Conservation (phyloP, 2,329 filamentous ascomycete genomes). For the Incumbomyces lentus region DNA sequence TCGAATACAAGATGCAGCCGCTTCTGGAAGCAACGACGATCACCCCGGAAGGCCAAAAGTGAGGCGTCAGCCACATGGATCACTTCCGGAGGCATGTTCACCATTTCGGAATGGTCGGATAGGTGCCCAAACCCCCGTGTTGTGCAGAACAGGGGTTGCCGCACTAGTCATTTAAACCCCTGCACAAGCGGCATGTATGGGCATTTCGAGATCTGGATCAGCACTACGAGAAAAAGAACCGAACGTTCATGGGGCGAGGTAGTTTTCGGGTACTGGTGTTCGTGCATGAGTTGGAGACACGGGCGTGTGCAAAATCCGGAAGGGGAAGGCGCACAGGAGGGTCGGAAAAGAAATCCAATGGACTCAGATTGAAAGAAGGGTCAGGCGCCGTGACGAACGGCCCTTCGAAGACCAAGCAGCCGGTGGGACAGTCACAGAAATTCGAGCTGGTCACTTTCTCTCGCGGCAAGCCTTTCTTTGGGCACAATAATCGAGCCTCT, state of each 20-base stretch:
- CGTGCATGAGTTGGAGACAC: neutral
- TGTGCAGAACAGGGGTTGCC: no score
- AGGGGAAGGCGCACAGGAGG: neutral
- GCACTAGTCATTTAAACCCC: neutral
- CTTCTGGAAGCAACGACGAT: no score
- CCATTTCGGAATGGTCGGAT: no score
- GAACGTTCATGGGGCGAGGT: no score
- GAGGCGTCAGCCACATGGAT: no score
- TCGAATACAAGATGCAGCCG: no score
- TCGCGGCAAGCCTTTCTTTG: neutral
- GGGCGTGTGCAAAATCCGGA: no score
- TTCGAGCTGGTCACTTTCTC: neutral
- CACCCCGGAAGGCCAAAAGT: no score
- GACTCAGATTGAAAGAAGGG: neutral
- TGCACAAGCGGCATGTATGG: neutral
- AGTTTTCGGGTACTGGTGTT: neutral
- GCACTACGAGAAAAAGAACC: neutral
- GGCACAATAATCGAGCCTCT: no score
- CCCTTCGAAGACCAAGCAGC: neutral
- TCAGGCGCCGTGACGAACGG: neutral
- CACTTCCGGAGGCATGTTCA: no score
- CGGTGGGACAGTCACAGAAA: neutral
- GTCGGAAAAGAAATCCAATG: neutral
- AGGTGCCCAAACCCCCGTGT: no score
- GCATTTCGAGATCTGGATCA: neutral